Base-by-base conservation (phyloP, 345 rosid genomes). In the Salix exigua region DNA sequence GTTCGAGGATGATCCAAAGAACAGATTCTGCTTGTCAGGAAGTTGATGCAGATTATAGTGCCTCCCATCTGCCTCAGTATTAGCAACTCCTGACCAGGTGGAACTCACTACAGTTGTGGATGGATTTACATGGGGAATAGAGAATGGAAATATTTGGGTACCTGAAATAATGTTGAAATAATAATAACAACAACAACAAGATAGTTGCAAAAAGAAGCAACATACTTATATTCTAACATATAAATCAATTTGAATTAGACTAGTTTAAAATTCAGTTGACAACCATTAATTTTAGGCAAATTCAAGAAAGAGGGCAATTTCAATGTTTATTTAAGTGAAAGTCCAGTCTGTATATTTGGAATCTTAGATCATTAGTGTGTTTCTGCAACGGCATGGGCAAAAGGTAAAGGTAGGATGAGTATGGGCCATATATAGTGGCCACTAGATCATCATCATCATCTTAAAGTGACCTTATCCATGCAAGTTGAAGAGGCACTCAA, bases 51-150 rank as follows among this genome's bases (percentile, higher is more conserved):
- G 74, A 70, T 70, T 75, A 73, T 69, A 84, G 31, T 71, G 68
- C 48, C 74, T 53, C 30, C 69, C 79, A 68, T 70, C 83, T 60
- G 38, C 85, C 67, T 73, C 83, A 46, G 81, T 67, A 75, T 73
- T 77, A 37, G 79, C 81, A 76, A 73, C 84, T 83, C 81, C 81
- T 4, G 83, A 23, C 93, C 92, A 88, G 58, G 80, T 55, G 17
- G 85, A 83, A 42, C 79, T 87, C 26, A 75, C 78, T 35, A 83
- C 69, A 23, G 83, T 75, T 53, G 90, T 73, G 13, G 90, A 76
- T 30, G 92, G 91, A 82, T 85, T 82, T 82, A 77, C 80, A 51
- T 86, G 88, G 75, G 91, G 71, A 74, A 81, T 79, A 11, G 91
- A 84, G 79, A 86, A 86, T 37, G 88, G 83, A 53, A 83, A 63